These are phyloP conservation scores for Brasilioporus rufonigricans DNA, from an alignment of 768 basidiomycete genomes.

Conservation along the genomic window DNA sequence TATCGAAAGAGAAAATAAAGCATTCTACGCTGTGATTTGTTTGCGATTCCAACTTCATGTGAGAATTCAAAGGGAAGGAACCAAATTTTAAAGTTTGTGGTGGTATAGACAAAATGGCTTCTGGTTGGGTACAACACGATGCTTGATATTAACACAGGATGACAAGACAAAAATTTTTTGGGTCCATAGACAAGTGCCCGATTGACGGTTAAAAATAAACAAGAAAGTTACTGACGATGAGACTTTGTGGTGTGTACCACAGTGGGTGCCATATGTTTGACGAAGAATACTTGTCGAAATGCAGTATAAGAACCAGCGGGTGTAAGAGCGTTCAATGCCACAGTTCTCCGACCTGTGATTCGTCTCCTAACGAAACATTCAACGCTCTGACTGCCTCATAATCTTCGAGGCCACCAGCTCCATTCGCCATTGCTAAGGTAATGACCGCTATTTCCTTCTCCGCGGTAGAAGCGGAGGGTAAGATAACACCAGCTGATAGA, in stretches of 20 bases:
- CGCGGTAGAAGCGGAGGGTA: slow-evolving; percentile 41
- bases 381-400: slow-evolving; percentile 47
- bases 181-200: slow-evolving; percentile 18
- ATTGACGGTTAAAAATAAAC: slow-evolving; percentile 28
- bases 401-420: slow-evolving; percentile 58
- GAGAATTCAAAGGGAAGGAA: slow-evolving; percentile 3
- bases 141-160: slow-evolving; percentile 25
- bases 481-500: neutral
- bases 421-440: slow-evolving; percentile 59
- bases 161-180: slow-evolving; percentile 16
- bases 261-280: neutral
- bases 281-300: slow-evolving; percentile 5
- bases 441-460: slow-evolving; percentile 63
- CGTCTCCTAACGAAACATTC: slow-evolving; percentile 35
- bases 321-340: slow-evolving; percentile 42
- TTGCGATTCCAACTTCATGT: slow-evolving; percentile 5
- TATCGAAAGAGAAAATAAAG: slow-evolving; percentile 17
- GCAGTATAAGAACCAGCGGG: neutral
- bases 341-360: slow-evolving; percentile 54
- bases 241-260: slow-evolving; percentile 1
- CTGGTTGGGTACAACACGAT: slow-evolving; percentile 26
- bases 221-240: slow-evolving; percentile 11
- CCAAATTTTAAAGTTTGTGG: slow-evolving; percentile 5
- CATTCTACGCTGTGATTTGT: slow-evolving; percentile 19
- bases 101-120: slow-evolving; percentile 25